A percentile compares a stretch with the other conserved stretches of the same genome.
phyloP scores from a whole-genome alignment of 2,329 filamentous ascomycete genomes.

The Pseudomassariella vexata region DNA sequence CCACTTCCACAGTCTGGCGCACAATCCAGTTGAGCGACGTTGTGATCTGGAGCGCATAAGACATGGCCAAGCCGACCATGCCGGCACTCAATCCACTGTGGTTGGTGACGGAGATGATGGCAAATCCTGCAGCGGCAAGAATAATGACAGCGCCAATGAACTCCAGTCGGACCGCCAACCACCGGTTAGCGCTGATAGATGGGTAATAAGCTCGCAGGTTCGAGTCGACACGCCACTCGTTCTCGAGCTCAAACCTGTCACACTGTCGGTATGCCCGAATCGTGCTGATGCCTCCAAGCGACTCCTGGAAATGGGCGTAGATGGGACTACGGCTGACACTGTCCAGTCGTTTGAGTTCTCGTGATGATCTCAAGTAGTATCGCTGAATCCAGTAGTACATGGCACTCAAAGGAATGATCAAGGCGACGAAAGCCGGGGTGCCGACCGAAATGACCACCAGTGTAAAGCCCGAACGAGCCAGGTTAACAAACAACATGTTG shows the following conservation, averaged over 20 bases:
- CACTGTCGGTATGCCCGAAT: conserved; percentile 94
- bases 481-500: conserved; percentile 88
- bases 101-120: conserved; percentile 72
- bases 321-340: conserved; percentile 94
- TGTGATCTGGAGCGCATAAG: conserved; percentile 94
- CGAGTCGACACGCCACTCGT: conserved; percentile 94
- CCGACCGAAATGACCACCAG: conserved; percentile 77
- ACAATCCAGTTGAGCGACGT: conserved; percentile 99
- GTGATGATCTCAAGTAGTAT: conserved; percentile 93
- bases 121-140: conserved; percentile 73
- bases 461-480: conserved; percentile 72
- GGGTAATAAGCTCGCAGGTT: conserved; percentile 94
- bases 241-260: conserved; percentile 81
- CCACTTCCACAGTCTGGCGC: conserved; percentile 96
- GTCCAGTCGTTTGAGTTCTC: conserved; percentile 92
- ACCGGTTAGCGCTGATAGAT: conserved; percentile 88
- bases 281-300: conserved; percentile 85
- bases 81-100: conserved; percentile 62
- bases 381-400: conserved; percentile 92
- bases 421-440: conserved; percentile 71
- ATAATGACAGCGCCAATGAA: conserved; percentile 96
- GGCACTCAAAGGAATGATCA: conserved; percentile 75
- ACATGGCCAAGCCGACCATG: conserved; percentile 88
- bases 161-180: conserved; percentile 91
- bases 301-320: conserved; percentile 97